Evolutionary conservation across 768 basidiomycete genomes (phyloP).

Genomic region (Rubroboletus pulcherrimus): DNA sequence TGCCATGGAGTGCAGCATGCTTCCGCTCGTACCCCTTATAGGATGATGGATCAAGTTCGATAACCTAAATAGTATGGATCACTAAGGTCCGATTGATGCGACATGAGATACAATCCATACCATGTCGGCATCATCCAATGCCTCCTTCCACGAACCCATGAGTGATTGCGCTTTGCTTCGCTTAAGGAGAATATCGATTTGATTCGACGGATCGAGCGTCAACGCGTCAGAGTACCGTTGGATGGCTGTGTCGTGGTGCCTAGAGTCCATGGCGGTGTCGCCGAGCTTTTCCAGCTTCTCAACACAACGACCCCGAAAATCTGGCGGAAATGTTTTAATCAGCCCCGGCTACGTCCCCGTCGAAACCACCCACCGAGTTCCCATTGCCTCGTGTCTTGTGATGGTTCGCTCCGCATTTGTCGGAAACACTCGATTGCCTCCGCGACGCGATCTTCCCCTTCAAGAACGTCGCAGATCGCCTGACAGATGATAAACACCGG

Average conservation of each 20-base stretch:
- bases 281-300: not conserved
- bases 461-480: not conserved
- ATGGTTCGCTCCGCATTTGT: not conserved
- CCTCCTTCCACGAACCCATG: not conserved
- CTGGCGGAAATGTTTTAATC: not conserved
- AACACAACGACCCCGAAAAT: not conserved
- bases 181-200: not conserved
- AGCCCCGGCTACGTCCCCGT: too few relatives aligned
- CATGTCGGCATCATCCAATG: not conserved
- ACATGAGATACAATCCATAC: not conserved
- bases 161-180: not conserved
- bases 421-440: not conserved
- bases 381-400: not conserved
- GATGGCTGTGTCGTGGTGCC: not conserved
- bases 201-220: not conserved
- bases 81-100: too few relatives aligned
- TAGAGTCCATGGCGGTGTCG: not conserved
- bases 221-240: not conserved
- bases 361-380: not conserved
- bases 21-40: constrained; percentile 2
- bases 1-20: not conserved
- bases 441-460: not conserved
- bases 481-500: not conserved
- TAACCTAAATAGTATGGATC: not conserved
- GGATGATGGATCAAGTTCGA: not conserved